Base-by-base conservation (phyloP, 1,139 yeast species). In the Spathaspora sp. region DNA sequence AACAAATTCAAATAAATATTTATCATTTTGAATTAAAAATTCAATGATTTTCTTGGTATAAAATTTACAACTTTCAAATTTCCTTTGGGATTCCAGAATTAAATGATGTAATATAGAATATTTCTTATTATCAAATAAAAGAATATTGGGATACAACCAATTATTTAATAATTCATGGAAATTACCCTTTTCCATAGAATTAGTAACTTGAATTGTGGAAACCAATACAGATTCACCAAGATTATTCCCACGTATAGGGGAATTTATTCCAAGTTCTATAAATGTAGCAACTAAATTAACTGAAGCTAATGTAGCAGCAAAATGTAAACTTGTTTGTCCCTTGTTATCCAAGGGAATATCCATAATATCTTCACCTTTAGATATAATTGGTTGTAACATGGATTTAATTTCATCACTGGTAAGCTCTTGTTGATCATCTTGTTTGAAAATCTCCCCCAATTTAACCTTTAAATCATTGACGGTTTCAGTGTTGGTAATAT, bases 1-100 rank as follows among this genome's bases (percentile, higher is more conserved):
- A 63, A 86, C 78, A 51, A 89, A 81, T 55, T 81, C 76, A n/a
- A 80, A 74, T 44, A 91, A 71, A 26, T 77, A 71, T 42, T 78
- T 69, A 41, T 81, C 72, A 27, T 51, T 47, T n/a, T 51, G 49
- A 11, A 88, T 89, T 17, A 91, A 78, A 87, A 93, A 90, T 54
- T 89, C 96, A 48, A 91, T 68, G 40, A 91, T 70, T 18, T 88
- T 82, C 51, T 83, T 88, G 43, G 87, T 66, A 59, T 93, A 91
- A 63, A 88, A 90, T 52, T 86, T 81, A 20, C 59, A 53, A 44
- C 73, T 63, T 20, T 70, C 73, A 29, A 56, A 49, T 51, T 70
- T 72, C 43, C 61, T 66, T 9, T 53, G 46, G 4, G 68, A 57
- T 51, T 67, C 67, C 8, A 51, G 49, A 0, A 67, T 59, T 49